Conservation (phyloP, 176 grass and related monocot species). For the Alopecurus myosuroides region DNA sequence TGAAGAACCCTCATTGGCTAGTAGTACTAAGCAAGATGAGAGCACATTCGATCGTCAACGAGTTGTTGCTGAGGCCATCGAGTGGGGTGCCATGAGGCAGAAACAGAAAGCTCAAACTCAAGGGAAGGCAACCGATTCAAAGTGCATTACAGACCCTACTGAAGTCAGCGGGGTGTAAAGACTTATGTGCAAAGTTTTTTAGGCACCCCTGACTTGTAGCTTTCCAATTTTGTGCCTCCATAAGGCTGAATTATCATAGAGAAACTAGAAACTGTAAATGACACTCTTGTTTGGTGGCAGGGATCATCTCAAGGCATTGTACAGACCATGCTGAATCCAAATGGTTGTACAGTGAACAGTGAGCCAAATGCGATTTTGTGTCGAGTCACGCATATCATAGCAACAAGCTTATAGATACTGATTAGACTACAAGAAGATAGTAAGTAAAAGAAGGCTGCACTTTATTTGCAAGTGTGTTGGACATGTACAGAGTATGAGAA, state of each 20-base stretch:
- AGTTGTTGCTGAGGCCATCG: slow-evolving; percentile 50
- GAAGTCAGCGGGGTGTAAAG: slow-evolving; percentile 25
- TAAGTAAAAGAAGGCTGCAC: neutral
- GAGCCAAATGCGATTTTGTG: neutral
- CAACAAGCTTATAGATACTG: neutral
- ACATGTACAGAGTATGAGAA: slow-evolving; percentile 27
- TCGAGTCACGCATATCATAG: neutral
- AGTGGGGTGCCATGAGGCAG: slow-evolving; percentile 56
- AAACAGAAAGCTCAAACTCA: slow-evolving; percentile 33
- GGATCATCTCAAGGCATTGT: slow-evolving; percentile 17
- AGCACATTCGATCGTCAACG: slow-evolving; percentile 29
- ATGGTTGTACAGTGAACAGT: slow-evolving; percentile 6
- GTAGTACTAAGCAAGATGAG: slow-evolving; percentile 17
- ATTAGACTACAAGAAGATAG: neutral
- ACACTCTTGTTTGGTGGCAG: neutral
- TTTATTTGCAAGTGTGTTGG: slow-evolving; percentile 33
- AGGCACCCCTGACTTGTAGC: slow-evolving; percentile 20
- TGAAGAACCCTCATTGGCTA: slow-evolving; percentile 7
- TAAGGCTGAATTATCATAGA: neutral
- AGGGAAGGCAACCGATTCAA: slow-evolving; percentile 25
- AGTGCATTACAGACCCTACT: slow-evolving; percentile 8
- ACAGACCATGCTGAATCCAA: slow-evolving; percentile 7
- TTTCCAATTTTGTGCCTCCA: slow-evolving; percentile 7
- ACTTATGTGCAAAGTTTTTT: neutral
- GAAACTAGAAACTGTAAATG: slow-evolving; percentile 25